Percentiles rank a stretch among this genome's conserved stretches.
phyloP scores from a whole-genome alignment of 1,284 basidiomycete genomes.

The Wallemia ichthyophaga region DNA sequence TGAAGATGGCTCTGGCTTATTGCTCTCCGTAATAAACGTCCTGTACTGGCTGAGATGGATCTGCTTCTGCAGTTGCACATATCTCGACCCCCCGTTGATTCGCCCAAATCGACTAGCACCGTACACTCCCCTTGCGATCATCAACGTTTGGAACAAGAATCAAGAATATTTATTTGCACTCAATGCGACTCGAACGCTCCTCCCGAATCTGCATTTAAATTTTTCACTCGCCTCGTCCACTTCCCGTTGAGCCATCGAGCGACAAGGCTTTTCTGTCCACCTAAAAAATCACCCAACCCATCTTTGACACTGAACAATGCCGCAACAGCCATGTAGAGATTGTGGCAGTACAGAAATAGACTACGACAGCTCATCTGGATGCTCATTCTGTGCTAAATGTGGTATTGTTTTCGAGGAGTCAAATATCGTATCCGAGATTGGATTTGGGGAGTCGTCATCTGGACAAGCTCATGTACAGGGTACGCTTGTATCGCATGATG shows the following conservation, averaged over 20 bases:
- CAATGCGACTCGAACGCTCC: neutral
- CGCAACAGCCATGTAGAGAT: constrained; percentile 2
- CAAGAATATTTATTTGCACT: neutral
- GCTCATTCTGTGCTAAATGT: constrained; percentile 52
- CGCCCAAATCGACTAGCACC: too few relatives aligned
- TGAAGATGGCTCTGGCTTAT: neutral
- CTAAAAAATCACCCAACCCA: neutral
- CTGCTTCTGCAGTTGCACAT: too few relatives aligned
- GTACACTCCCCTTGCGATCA: neutral
- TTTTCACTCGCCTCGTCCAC: too few relatives aligned
- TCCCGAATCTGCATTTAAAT: too few relatives aligned
- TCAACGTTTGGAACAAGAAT: neutral
- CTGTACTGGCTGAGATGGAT: neutral
- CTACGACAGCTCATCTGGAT: constrained; percentile 24
- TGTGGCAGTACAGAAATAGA: constrained; percentile 4
- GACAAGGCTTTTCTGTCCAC: neutral
- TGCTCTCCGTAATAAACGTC: neutral
- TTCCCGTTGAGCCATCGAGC: neutral
- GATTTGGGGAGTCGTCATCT: constrained; percentile 69
- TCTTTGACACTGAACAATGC: neutral
- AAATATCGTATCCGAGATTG: constrained; percentile 70
- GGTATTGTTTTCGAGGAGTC: constrained; percentile 80
- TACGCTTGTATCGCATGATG: constrained; percentile 66
- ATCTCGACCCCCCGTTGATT: too few relatives aligned
- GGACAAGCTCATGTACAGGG: constrained; percentile 91